Conservation (phyloP, 257 asterid genomes). For the Lycium ferocissimum region DNA sequence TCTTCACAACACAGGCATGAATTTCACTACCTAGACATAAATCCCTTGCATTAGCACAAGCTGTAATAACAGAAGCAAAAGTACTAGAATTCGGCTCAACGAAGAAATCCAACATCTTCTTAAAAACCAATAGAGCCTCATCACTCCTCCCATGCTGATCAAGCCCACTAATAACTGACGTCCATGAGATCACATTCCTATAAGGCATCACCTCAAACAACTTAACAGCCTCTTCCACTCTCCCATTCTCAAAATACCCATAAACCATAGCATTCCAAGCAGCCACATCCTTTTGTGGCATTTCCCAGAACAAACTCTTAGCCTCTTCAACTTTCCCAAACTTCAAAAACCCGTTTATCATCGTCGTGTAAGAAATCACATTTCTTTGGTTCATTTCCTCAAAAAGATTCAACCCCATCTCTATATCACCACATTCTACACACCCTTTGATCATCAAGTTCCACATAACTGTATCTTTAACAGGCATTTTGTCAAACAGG, state of each 20-base stretch:
- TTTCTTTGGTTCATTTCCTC: conserved; percentile 73
- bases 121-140: conserved; percentile 61
- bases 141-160: conserved; percentile 69
- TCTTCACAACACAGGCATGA: conserved; percentile 63
- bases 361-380: conserved; percentile 83
- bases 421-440: conserved; percentile 57
- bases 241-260: conserved; percentile 70
- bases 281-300: conserved; percentile 78
- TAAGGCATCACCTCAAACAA: conserved; percentile 65
- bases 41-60: conserved; percentile 61
- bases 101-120: conserved; percentile 59
- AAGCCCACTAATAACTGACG: conserved; percentile 80
- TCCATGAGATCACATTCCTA: conserved; percentile 81
- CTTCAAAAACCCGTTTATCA: conserved; percentile 63
- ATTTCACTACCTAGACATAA: conserved; percentile 59
- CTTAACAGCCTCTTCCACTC: conserved; percentile 58
- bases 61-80: conserved; percentile 63
- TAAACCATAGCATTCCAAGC: conserved; percentile 85
- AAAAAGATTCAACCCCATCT: conserved; percentile 64
- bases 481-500: conserved; percentile 78
- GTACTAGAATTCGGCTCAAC: conserved; percentile 68
- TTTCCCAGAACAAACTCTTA: conserved; percentile 57
- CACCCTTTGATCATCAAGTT: conserved; percentile 87
- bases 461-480: conserved; percentile 69
- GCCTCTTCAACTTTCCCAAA: conserved; percentile 72